A percentile compares a stretch with the other conserved stretches of the same genome.
Evolutionary conservation across 305 asterid species (phyloP).

Genomic region (Solanum hybrid): DNA sequence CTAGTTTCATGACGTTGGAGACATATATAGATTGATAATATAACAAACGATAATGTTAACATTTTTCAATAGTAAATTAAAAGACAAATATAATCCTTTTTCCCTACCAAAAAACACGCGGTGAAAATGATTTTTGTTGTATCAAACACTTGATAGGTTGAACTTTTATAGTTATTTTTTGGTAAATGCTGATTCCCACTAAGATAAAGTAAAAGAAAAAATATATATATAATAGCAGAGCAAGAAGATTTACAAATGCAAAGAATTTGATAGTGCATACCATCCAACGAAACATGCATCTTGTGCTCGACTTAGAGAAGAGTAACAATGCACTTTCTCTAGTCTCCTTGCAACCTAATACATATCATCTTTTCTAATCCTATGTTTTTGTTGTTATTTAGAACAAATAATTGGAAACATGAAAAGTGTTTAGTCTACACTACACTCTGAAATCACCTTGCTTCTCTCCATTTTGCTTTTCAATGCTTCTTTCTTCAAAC

Average conservation of each 20-base stretch:
- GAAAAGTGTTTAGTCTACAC: background rate
- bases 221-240: background rate
- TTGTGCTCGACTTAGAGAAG: background rate
- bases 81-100: background rate
- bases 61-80: background rate
- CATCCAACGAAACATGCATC: background rate
- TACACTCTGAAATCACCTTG: background rate
- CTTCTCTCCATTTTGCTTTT: background rate
- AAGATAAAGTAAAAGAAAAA: background rate
- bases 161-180: background rate
- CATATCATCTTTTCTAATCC: background rate
- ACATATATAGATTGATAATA: background rate
- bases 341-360: background rate
- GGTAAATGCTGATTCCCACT: background rate
- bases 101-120: background rate
- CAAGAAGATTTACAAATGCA: background rate
- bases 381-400: background rate
- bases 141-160: background rate
- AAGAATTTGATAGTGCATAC: background rate
- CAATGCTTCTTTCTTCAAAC: slow-evolving; percentile 23
- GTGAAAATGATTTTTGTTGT: background rate
- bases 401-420: background rate
- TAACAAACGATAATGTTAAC: background rate
- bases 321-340: slow-evolving; percentile 1
- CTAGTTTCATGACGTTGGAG: background rate